Evolutionary conservation across 805 yeast genomes (phyloP), one percentile per base, ranked within the genome.

Genomic region (Myxozyma lipomycoides): DNA sequence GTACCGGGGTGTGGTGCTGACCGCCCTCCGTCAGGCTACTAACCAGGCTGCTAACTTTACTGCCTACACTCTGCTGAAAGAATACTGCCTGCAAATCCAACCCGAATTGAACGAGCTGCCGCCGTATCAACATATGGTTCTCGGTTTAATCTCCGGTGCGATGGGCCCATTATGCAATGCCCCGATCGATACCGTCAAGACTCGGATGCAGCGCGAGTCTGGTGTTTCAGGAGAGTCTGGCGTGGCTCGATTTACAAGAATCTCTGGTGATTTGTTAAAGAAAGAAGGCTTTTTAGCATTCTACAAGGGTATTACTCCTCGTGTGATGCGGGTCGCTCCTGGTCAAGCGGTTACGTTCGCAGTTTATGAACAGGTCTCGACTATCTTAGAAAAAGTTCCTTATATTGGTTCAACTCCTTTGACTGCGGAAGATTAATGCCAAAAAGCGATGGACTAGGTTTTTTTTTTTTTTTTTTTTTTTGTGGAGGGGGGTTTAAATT

Each of bases 291-390:
- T 82, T 60, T 76, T 78, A 48, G 95, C 96, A 38, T 78, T 91
- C 68, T 91, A 91, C 76, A 87, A 91, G 68, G 98, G 98, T 73
- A 91, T 91, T 67, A 89, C 97, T 22, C 98, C 98, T 62, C 84
- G 98, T 74, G 91, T 91, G 62, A 90, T 91, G 95, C 84, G 98
- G 73, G 98, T 91, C 46, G 98, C 98, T 10, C 97, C 98, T 22
- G 98, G 98, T 56, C 98, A 91, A 73, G 97, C 98, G 49, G 98
- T 91, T 50, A 93, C 97, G 17, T 91, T 91, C 73, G 93, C 98
- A 5, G 96, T 93, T 40, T 91, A 91, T 70, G 98, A 91, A 73
- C 84, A 76, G 66, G 85, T 88, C 67, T 84, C 89, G 70, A 79
- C 76, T 21, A 73, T 75, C 44, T 76, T 90, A 67, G 84, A 66